phyloP scores from a whole-genome alignment of 2,329 filamentous ascomycete species.

The Coleophoma crateriformis region DNA sequence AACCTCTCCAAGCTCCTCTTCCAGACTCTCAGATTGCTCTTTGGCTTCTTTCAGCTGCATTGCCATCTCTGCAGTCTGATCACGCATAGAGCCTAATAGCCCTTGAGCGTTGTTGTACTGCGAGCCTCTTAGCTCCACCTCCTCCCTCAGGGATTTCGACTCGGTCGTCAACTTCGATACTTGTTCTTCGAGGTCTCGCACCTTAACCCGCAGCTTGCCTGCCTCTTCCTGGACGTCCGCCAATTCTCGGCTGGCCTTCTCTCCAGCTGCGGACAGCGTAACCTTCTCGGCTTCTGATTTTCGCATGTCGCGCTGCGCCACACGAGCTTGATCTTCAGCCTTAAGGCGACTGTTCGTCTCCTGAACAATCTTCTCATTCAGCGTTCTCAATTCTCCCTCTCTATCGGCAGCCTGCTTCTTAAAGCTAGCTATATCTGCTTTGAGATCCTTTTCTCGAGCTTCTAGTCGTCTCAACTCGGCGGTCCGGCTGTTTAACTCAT shows the following conservation, averaged over 20 bases:
- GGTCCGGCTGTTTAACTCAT: slow-evolving; percentile 60
- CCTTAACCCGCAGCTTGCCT: slow-evolving; percentile 53
- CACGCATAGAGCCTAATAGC: slow-evolving; percentile 85
- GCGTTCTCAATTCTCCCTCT: slow-evolving; percentile 68
- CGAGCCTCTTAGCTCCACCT: slow-evolving; percentile 76
- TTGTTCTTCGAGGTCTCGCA: slow-evolving; percentile 69
- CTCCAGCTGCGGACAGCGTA: slow-evolving; percentile 66
- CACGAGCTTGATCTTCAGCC: slow-evolving; percentile 73
- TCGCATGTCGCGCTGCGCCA: slow-evolving; percentile 71
- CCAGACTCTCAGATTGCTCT: slow-evolving; percentile 75
- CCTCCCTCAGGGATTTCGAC: slow-evolving; percentile 63
- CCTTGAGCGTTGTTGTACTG: slow-evolving; percentile 84
- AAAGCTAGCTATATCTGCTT: slow-evolving; percentile 63
- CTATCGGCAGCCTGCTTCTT: slow-evolving; percentile 68
- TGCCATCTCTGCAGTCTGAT: slow-evolving; percentile 81
- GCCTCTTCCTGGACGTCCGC: slow-evolving; percentile 68
- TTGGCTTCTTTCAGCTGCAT: slow-evolving; percentile 89
- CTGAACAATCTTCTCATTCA: slow-evolving; percentile 73
- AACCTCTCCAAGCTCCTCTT: slow-evolving; percentile 87
- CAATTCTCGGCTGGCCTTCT: slow-evolving; percentile 67
- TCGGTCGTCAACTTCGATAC: slow-evolving; percentile 64
- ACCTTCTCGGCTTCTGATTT: slow-evolving; percentile 74
- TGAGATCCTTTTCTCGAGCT: slow-evolving; percentile 74
- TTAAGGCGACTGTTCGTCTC: slow-evolving; percentile 67
- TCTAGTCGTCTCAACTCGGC: slow-evolving; percentile 71